Evolutionary conservation across 2,329 filamentous ascomycete species (phyloP).

Genomic region (Hypoxylon sp.): DNA sequence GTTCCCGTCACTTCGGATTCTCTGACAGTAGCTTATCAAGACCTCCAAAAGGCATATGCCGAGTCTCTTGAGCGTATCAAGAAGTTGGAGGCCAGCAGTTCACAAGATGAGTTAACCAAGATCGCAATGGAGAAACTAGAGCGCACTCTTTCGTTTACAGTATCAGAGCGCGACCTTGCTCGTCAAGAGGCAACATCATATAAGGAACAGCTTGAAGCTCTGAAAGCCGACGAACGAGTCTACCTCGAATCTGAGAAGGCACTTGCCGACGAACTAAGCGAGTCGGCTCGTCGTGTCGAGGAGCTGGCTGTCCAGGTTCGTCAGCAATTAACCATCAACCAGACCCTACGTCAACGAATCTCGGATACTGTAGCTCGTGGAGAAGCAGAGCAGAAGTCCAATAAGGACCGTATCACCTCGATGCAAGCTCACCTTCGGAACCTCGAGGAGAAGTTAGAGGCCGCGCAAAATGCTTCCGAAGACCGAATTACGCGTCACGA

Average conservation of each 20-base stretch:
- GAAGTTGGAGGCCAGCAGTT: constrained; percentile 67
- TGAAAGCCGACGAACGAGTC: constrained; percentile 69
- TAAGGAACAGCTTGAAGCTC: constrained; percentile 69
- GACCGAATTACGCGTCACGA: constrained; percentile 87
- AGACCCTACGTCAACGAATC: constrained; percentile 79
- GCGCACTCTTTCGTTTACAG: constrained; percentile 75
- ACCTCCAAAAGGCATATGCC: constrained; percentile 79
- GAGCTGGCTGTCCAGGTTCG: constrained; percentile 83
- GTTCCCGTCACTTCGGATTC: constrained; percentile 75
- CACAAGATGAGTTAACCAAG: constrained; percentile 70
- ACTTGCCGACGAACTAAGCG: constrained; percentile 77
- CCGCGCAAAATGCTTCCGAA: constrained; percentile 88
- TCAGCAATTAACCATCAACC: constrained; percentile 83
- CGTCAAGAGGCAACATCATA: constrained; percentile 74
- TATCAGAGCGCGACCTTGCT: constrained; percentile 80
- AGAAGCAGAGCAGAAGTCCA: constrained; percentile 84
- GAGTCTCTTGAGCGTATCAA: constrained; percentile 76
- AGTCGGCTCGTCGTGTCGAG: constrained; percentile 82
- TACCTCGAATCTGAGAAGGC: constrained; percentile 71
- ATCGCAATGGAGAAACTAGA: constrained; percentile 75
- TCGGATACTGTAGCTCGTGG: constrained; percentile 84
- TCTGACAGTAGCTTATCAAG: constrained; percentile 79
- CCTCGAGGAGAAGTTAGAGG: constrained; percentile 86
- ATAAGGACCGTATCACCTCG: constrained; percentile 83
- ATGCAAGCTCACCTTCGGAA: constrained; percentile 84